Evolutionary conservation across 495 filamentous ascomycete species (phyloP).

Genomic region (Polyplosphaeria fusca): DNA sequence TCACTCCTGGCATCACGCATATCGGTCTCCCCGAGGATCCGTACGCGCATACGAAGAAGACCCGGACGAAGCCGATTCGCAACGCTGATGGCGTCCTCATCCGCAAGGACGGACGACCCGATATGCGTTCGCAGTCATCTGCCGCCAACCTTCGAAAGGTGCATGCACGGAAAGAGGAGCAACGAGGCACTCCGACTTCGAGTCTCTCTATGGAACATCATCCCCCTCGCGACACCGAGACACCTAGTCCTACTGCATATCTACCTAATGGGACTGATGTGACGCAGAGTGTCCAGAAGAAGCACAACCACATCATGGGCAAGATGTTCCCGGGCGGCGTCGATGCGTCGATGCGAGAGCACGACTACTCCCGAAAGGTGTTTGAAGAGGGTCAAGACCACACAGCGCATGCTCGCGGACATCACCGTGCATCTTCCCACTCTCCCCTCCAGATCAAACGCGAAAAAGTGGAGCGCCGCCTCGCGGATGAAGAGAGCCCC

Average conservation of each 20-base stretch:
- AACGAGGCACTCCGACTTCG: constrained; percentile 25
- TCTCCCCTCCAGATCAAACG: constrained; percentile 13
- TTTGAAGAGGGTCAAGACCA: constrained; percentile 21
- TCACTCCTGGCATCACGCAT: constrained; percentile 12
- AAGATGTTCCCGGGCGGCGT: constrained; percentile 29
- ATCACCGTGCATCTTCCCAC: not conserved
- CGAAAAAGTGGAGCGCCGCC: constrained; percentile 11
- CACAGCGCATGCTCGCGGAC: not conserved
- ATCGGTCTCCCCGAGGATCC: constrained; percentile 23
- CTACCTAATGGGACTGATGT: constrained; percentile 4
- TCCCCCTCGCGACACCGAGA: not conserved
- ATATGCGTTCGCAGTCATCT: constrained; percentile 42
- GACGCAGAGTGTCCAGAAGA: constrained; percentile 23
- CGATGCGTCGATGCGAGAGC: constrained; percentile 16
- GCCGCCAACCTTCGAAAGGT: constrained; percentile 45
- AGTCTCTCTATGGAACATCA: constrained; percentile 4
- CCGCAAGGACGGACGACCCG: constrained; percentile 45
- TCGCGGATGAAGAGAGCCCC: constrained; percentile 11
- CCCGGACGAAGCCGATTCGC: constrained; percentile 42
- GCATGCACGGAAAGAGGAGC: constrained; percentile 42
- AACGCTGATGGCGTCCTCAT: constrained; percentile 46
- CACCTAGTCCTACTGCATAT: constrained; percentile 17
- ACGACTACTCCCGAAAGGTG: constrained; percentile 22
- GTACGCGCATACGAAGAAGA: constrained; percentile 42
- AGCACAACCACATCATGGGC: constrained; percentile 19